Evolutionary conservation across 306 rosid genomes (phyloP).

Genomic region (Malus sylvestris): DNA sequence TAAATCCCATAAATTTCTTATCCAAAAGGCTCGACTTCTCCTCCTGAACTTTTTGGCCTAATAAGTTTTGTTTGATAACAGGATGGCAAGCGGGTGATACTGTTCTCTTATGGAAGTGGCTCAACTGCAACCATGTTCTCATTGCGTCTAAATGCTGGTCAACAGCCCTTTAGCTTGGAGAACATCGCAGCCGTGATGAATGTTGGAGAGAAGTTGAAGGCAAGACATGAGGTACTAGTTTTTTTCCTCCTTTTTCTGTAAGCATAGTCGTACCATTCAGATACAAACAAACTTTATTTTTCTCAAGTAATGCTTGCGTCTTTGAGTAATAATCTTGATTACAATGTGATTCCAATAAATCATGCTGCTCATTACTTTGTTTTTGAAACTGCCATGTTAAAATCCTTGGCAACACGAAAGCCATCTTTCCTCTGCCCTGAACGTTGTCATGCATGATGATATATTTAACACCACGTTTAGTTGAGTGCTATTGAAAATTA

Average conservation of each 20-base stretch:
- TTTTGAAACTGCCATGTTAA: background rate
- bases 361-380: background rate
- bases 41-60: background rate
- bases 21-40: background rate
- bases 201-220: slow-evolving; percentile 71
- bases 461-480: background rate
- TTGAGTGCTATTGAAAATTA: background rate
- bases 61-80: slow-evolving; percentile 23
- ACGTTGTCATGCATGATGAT: background rate
- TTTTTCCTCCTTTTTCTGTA: background rate
- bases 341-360: background rate
- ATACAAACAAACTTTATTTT: background rate
- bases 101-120: slow-evolving; percentile 97
- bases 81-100: slow-evolving; percentile 64
- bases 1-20: slow-evolving; percentile 18
- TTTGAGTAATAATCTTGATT: background rate
- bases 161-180: slow-evolving; percentile 75
- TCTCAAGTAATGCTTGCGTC: background rate
- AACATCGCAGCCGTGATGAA: slow-evolving; percentile 73
- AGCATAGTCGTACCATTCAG: background rate
- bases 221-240: slow-evolving; percentile 82
- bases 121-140: slow-evolving; percentile 87
- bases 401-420: background rate
- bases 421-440: background rate
- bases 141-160: slow-evolving; percentile 44